These are phyloP conservation scores for Ogataea glucozyma DNA, from an alignment of 805 yeast genomes.

Conservation along the genomic window DNA sequence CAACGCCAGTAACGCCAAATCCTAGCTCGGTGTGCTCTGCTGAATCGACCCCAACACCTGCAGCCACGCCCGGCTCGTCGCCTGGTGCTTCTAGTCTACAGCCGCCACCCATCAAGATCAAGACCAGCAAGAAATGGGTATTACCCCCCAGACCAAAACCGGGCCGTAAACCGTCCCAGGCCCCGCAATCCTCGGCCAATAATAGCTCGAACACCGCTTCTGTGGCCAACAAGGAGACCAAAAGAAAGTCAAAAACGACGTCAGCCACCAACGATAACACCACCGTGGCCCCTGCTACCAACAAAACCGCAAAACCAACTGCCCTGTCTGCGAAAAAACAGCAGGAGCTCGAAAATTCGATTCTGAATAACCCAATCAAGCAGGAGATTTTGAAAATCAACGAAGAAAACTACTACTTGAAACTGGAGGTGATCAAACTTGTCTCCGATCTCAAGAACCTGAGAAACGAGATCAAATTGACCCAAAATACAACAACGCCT, in stretches of 20 bases:
- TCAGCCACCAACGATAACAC: not conserved
- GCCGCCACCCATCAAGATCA: slow-evolving; percentile 36
- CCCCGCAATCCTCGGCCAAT: slow-evolving; percentile 5
- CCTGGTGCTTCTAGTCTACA: slow-evolving; percentile 7
- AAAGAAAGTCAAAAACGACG: slow-evolving; percentile 12
- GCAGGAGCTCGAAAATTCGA: slow-evolving; percentile 18
- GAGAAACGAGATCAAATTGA: slow-evolving; percentile 26
- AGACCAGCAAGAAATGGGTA: slow-evolving; percentile 79
- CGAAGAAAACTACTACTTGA: slow-evolving; percentile 46
- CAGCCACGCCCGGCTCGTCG: slow-evolving; percentile 16
- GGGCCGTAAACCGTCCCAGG: slow-evolving; percentile 53
- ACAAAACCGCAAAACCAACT: slow-evolving; percentile 1
- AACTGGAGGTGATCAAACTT: slow-evolving; percentile 44
- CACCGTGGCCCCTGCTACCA: too few species aligned
- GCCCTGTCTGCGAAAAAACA: slow-evolving; percentile 2
- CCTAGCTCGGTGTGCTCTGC: slow-evolving; percentile 15
- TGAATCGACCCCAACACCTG: slow-evolving; percentile 14
- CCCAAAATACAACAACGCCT: not conserved
- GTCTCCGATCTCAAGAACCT: slow-evolving; percentile 45
- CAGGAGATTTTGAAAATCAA: slow-evolving; percentile 43
- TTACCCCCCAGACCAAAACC: slow-evolving; percentile 84
- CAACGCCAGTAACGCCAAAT: slow-evolving; percentile 8
- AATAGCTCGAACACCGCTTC: slow-evolving; percentile 9
- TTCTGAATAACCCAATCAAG: slow-evolving; percentile 37
- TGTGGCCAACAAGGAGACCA: slow-evolving; percentile 8